Evolutionary conservation across 495 filamentous ascomycete genomes (phyloP).

Genomic region (Bryoglossum gracile): DNA sequence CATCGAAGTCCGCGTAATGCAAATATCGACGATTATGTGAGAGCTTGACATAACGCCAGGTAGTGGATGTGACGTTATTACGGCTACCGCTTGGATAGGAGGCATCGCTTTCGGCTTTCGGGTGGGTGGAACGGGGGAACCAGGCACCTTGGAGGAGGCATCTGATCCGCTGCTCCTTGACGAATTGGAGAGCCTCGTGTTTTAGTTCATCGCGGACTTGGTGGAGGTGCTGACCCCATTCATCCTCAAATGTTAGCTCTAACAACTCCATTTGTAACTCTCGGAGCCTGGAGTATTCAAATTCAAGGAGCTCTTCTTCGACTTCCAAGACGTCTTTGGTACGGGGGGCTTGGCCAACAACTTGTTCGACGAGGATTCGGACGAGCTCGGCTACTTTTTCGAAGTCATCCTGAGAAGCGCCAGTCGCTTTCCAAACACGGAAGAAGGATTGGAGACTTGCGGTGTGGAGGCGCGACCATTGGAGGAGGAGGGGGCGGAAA

Average conservation of each 20-base stretch:
- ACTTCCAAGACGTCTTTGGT: slow-evolving; percentile 83
- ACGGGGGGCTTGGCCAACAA: slow-evolving; percentile 75
- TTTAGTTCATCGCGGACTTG: slow-evolving; percentile 92
- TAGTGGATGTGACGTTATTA: slow-evolving; percentile 26
- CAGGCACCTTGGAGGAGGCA: slow-evolving; percentile 84
- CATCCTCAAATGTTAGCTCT: slow-evolving; percentile 85
- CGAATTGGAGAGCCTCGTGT: slow-evolving; percentile 87
- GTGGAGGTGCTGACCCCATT: slow-evolving; percentile 81
- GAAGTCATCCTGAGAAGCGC: slow-evolving; percentile 78
- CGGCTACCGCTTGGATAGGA: slow-evolving; percentile 11
- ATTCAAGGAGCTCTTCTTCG: slow-evolving; percentile 80
- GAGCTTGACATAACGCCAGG: slow-evolving; percentile 78
- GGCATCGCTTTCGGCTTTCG: slow-evolving; percentile 35
- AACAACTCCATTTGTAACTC: slow-evolving; percentile 93
- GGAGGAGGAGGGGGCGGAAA: slow-evolving; percentile 81
- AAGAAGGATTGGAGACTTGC: slow-evolving; percentile 85
- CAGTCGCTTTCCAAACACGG: slow-evolving; percentile 84
- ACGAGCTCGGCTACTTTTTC: slow-evolving; percentile 86
- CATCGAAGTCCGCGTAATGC: slow-evolving; percentile 84
- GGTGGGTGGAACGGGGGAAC: slow-evolving; percentile 56
- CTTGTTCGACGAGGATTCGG: slow-evolving; percentile 83
- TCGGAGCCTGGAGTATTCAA: slow-evolving; percentile 68
- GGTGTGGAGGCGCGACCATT: slow-evolving; percentile 94
- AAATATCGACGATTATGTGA: slow-evolving; percentile 88
- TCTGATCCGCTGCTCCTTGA: slow-evolving; percentile 94